phyloP scores from a whole-genome alignment of 441 rosid genomes.

The Adansonia grandidieri region DNA sequence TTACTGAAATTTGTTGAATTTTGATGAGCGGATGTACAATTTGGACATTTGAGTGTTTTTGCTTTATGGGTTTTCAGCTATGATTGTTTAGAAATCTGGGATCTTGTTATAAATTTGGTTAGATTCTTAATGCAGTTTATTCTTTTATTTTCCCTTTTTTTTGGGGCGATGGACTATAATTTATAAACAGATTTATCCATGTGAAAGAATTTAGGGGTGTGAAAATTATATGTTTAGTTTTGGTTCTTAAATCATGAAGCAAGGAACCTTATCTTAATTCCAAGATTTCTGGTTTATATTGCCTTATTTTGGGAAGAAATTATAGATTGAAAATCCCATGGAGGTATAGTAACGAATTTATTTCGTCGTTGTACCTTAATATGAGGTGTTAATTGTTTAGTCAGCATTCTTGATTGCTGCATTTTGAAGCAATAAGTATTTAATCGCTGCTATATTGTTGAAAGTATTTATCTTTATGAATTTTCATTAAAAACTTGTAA shows the following conservation, averaged over 20 bases:
- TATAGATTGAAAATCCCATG: not conserved
- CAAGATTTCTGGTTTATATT: not conserved
- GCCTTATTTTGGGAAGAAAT: not conserved
- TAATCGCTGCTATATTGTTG: not conserved
- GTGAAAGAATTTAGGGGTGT: not conserved
- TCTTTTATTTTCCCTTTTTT: no score
- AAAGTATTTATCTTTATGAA: not conserved
- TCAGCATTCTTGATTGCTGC: not conserved
- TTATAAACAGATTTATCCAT: not conserved
- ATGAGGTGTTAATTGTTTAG: not conserved
- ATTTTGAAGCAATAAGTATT: not conserved
- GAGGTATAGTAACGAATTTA: not conserved
- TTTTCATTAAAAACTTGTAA: not conserved
- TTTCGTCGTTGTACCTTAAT: not conserved
- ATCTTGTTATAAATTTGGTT: constrained; percentile 1
- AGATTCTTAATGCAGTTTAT: not conserved
- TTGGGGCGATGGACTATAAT: no score
- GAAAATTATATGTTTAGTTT: not conserved
- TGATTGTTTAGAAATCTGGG: not conserved
- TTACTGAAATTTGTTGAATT: not conserved
- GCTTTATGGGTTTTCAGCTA: not conserved
- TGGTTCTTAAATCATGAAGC: not conserved
- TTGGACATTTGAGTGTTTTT: not conserved
- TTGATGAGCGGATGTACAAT: not conserved
- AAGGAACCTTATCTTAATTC: not conserved